Conservation (phyloP, 352 stramenopile species). For the Phytophthora meadii region DNA sequence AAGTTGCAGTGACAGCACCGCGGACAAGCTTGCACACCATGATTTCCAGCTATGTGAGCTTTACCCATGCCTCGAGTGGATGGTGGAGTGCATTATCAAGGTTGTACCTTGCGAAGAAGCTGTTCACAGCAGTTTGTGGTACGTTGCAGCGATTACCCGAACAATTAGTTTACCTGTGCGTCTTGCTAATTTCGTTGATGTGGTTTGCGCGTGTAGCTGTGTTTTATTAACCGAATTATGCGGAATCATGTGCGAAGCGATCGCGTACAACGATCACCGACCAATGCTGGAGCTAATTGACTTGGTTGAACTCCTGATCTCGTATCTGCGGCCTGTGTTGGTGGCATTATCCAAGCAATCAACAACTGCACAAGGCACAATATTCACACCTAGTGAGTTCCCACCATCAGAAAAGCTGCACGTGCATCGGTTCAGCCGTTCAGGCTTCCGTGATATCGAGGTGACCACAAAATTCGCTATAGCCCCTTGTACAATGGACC, state of each 20-base stretch:
- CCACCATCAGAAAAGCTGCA: slow-evolving; percentile 15
- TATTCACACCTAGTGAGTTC: slow-evolving; percentile 22
- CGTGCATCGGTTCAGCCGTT: slow-evolving; percentile 23
- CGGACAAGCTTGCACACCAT: not conserved
- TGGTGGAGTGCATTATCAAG: slow-evolving; percentile 47
- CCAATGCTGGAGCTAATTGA: slow-evolving; percentile 36
- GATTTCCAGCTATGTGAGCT: slow-evolving; percentile 44
- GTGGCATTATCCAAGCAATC: slow-evolving; percentile 33
- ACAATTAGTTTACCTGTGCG: not conserved
- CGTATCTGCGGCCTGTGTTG: slow-evolving; percentile 44
- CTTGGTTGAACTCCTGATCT: slow-evolving; percentile 37
- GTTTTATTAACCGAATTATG: slow-evolving; percentile 74
- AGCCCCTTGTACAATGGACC: slow-evolving; percentile 24
- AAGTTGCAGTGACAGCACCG: not conserved
- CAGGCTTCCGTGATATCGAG: slow-evolving; percentile 31
- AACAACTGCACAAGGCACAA: slow-evolving; percentile 14
- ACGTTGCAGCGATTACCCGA: slow-evolving; percentile 1
- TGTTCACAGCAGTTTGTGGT: slow-evolving; percentile 37
- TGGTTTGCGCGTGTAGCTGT: slow-evolving; percentile 45
- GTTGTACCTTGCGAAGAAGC: slow-evolving; percentile 30
- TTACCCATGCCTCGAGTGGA: slow-evolving; percentile 41
- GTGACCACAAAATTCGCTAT: slow-evolving; percentile 17
- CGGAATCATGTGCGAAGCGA: slow-evolving; percentile 61
- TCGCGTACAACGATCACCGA: slow-evolving; percentile 30
- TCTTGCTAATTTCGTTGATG: slow-evolving; percentile 11